Evolutionary conservation across 1,139 yeast species (phyloP), one percentile per base, ranked within the genome.

Genomic region (Yamadazyma aaseri): DNA sequence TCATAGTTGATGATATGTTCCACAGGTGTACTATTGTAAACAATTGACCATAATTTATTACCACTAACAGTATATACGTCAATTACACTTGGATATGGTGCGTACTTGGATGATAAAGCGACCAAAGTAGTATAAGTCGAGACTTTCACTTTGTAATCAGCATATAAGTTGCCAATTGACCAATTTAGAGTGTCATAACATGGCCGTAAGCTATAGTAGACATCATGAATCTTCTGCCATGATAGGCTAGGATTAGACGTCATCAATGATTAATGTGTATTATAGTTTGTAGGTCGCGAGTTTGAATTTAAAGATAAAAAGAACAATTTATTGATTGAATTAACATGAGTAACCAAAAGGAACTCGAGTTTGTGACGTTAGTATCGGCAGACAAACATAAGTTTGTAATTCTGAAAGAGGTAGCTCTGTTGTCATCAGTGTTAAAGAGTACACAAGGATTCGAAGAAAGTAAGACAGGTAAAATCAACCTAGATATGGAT

Each of bases 371-470:
- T 50, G 80, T 89, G 5, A 83, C 83, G 3, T 65, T 92, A 26
- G 76, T 86, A 1, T 86, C 97, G 0, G 71, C 81, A 3, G 97
- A 90, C 51, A 79, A 81, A 14, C 79, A 74, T 52, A 74, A 72
- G 42, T 86, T 76, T 50, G 67, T 80, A 8, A 66, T 92, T 3
- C 60, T 79, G 18, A 75, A 80, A 42, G 90, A 86, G 23, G 94
- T 90, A 1, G 97, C 97, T 0, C 65, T 72, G 60, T 79, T 87
- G 3, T 86, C 96, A 2, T 87, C 95, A 0, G 90, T 95, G 2
- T 64, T 92, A 38, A 70, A 79, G 40, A 79, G 81, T 33, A 81
- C 84, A 57, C 78, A 85, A 35, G 78, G 76, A 47, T 65, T 80
- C 58, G 67, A 70, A 54, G 65, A 83, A 60, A 70, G 78, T 56